A percentile compares a stretch with the other conserved stretches of the same genome.
Conservation (phyloP, 495 filamentous ascomycete species). For the Aspergillus bridgeri region DNA sequence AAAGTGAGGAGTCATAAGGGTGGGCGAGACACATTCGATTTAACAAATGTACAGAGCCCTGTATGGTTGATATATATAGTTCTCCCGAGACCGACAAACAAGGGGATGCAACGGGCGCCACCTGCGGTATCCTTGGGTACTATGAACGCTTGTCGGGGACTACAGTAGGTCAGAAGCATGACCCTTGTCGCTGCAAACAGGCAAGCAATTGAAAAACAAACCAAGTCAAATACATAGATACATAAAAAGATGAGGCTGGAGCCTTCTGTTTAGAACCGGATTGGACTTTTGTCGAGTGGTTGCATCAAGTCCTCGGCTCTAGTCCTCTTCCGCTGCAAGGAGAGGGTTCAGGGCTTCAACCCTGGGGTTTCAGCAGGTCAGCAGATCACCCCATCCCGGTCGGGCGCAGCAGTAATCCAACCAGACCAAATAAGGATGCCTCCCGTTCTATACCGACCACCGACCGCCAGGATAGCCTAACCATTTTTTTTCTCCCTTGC, state of each 20-base stretch:
- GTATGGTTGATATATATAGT: background rate
- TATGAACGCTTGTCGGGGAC: background rate
- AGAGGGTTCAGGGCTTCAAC: slow-evolving; percentile 28
- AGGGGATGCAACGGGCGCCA: slow-evolving; percentile 16
- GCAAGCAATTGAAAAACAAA: background rate
- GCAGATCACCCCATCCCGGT: slow-evolving; percentile 18
- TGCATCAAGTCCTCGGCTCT: slow-evolving; percentile 18
- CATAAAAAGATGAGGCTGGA: background rate
- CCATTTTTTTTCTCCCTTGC: slow-evolving; percentile 10
- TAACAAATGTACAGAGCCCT: background rate
- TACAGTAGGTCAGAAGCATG: background rate
- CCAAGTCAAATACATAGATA: background rate
- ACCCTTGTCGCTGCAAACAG: background rate
- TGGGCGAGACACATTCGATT: slow-evolving; percentile 3
- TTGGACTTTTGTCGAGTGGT: background rate
- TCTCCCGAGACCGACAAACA: slow-evolving; percentile 4
- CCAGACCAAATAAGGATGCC: slow-evolving; percentile 11
- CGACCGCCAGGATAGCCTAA: slow-evolving; percentile 18
- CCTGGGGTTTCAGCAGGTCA: slow-evolving; percentile 26
- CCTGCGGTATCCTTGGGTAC: background rate
- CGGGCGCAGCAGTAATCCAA: slow-evolving; percentile 10
- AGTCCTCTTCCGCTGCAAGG: slow-evolving; percentile 24
- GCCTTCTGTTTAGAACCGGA: background rate
- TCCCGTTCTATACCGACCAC: slow-evolving; percentile 3
- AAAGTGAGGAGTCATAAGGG: background rate